phyloP scores from a whole-genome alignment of 768 basidiomycete genomes.

The Trametes elegans region DNA sequence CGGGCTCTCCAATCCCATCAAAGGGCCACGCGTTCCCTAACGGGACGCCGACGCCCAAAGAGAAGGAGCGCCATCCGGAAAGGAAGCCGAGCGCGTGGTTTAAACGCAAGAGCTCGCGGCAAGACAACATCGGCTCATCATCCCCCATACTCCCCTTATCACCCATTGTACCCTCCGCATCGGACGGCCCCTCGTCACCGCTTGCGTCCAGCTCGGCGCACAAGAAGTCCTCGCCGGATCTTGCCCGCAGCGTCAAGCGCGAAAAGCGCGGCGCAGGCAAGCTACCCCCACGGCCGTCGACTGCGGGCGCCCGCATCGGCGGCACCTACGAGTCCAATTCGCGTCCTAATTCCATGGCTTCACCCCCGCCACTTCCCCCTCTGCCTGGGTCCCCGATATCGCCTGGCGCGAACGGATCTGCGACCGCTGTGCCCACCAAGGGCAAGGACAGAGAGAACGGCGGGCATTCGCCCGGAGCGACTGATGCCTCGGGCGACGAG shows the following conservation, averaged over 20 bases:
- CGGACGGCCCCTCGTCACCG: constrained; percentile 1
- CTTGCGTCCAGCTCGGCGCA: constrained; percentile 18
- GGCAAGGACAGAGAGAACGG: not conserved
- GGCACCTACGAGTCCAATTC: constrained; percentile 10
- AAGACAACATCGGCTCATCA: constrained; percentile 7
- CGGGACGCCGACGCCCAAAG: constrained; percentile 18
- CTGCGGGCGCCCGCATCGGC: constrained; percentile 33
- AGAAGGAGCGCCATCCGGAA: constrained; percentile 31
- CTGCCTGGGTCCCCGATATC: constrained; percentile 21
- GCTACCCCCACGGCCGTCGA: constrained; percentile 36
- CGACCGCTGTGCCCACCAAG: not conserved
- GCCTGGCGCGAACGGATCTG: constrained; percentile 3
- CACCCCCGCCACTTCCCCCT: constrained; percentile 20
- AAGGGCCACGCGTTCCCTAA: constrained; percentile 21
- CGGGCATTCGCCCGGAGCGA: not conserved
- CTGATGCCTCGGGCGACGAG: not conserved
- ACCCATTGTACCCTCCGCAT: not conserved
- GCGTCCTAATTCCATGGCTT: constrained; percentile 8
- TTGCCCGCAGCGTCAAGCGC: constrained; percentile 12
- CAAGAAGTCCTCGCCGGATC: constrained; percentile 26
- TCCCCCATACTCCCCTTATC: constrained; percentile 11
- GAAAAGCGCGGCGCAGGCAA: constrained; percentile 13
- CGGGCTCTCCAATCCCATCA: constrained; percentile 23
- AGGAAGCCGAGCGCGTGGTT: constrained; percentile 51
- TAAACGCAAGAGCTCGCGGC: constrained; percentile 48